These are phyloP conservation scores for Daldinia sp. DNA, from an alignment of 2,329 filamentous ascomycete species.

Conservation along the genomic window DNA sequence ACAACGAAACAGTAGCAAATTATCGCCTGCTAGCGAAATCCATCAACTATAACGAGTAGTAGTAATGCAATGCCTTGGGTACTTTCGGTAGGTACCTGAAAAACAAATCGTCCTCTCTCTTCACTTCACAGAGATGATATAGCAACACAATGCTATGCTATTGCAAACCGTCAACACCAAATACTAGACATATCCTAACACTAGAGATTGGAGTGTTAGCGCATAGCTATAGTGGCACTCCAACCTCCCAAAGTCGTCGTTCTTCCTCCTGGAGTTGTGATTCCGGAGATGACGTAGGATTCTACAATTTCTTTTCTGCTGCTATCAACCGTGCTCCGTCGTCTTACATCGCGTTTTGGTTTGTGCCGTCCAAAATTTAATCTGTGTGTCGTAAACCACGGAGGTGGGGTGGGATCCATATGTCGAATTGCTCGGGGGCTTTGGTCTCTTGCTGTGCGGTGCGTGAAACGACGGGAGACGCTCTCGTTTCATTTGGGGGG, in stretches of 20 bases:
- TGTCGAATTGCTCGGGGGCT: no score
- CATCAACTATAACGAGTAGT: not conserved
- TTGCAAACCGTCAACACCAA: not conserved
- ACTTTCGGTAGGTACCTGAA: not conserved
- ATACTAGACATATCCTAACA: not conserved
- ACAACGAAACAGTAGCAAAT: not conserved
- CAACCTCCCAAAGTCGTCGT: not conserved
- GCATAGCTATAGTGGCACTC: not conserved
- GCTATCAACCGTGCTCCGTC: not conserved
- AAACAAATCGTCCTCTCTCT: not conserved
- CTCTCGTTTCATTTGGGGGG: not conserved
- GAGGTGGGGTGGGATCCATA: conserved; percentile 1
- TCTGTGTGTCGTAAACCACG: not conserved
- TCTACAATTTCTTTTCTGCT: not conserved
- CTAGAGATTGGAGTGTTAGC: not conserved
- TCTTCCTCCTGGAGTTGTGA: not conserved
- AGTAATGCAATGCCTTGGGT: not conserved
- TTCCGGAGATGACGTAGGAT: not conserved
- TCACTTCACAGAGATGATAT: not conserved
- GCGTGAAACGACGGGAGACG: not conserved
- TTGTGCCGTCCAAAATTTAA: no score
- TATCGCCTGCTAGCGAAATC: not conserved
- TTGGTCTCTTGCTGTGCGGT: not conserved
- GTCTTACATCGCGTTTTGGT: not conserved
- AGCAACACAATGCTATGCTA: not conserved